Conservation (phyloP, 192 early-diverging fungal species). For the Linnemannia exigua region DNA sequence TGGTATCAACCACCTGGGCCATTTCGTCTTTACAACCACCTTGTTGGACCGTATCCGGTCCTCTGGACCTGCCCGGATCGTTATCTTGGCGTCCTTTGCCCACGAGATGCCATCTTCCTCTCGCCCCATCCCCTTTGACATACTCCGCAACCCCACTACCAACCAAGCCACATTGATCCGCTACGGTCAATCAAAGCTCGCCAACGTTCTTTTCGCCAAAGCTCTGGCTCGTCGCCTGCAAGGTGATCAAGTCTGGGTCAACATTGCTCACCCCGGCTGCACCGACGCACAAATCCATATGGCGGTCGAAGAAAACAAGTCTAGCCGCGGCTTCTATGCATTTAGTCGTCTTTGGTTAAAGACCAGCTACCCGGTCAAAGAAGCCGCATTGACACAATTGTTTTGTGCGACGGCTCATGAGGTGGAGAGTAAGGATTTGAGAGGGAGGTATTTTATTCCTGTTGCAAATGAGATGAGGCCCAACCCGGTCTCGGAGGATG, state of each 20-base stretch:
- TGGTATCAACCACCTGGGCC: conserved; percentile 64
- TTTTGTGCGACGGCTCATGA: conserved; percentile 61
- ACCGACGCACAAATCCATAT: neutral
- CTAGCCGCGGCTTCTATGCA: neutral
- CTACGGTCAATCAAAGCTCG: conserved; percentile 66
- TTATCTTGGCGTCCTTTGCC: conserved; percentile 28
- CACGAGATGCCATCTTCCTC: conserved; percentile 18
- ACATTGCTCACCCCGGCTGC: conserved; percentile 10
- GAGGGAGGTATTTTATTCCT: conserved; percentile 45
- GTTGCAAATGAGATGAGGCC: conserved; percentile 13
- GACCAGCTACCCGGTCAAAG: conserved; percentile 14
- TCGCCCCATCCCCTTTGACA: conserved; percentile 7
- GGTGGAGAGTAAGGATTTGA: conserved; percentile 50
- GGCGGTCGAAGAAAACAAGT: neutral
- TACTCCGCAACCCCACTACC: neutral
- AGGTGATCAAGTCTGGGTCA: conserved; percentile 16
- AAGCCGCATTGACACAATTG: conserved; percentile 56
- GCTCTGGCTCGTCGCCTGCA: conserved; percentile 27
- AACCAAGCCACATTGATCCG: neutral
- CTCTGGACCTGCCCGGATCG: conserved; percentile 27
- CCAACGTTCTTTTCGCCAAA: conserved; percentile 60
- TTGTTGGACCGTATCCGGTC: conserved; percentile 19
- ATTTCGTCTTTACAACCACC: conserved; percentile 59
- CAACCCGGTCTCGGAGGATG: conserved; percentile 1
- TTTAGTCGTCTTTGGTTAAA: conserved; percentile 11